Conservation (phyloP, 2,329 filamentous ascomycete genomes). For the Colletotrichum aenigma region DNA sequence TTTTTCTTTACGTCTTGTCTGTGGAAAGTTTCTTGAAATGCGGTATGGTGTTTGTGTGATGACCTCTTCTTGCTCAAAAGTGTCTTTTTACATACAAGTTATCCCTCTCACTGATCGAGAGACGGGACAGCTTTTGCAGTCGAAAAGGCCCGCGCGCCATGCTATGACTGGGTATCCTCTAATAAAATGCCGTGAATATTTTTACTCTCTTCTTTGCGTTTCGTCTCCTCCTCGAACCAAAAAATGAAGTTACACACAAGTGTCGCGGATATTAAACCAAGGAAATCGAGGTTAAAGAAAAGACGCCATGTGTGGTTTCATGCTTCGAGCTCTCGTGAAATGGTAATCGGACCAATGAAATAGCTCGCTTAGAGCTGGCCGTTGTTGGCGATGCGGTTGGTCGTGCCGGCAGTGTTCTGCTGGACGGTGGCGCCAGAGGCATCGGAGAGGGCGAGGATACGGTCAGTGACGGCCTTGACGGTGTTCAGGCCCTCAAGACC, state of each 20-base stretch:
- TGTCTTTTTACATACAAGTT: slow-evolving; percentile 6
- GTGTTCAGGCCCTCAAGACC: slow-evolving; percentile 53
- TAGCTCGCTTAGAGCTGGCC: slow-evolving; percentile 35
- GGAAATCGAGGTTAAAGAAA: neutral
- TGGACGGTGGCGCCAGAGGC: slow-evolving; percentile 47
- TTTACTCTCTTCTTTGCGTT: neutral
- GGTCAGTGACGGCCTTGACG: slow-evolving; percentile 46
- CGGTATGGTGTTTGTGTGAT: neutral
- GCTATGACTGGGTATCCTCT: slow-evolving; percentile 20
- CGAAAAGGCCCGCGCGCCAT: slow-evolving; percentile 3
- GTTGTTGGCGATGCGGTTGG: slow-evolving; percentile 62
- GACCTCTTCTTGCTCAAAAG: neutral
- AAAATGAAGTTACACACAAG: neutral
- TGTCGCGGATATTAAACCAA: slow-evolving; percentile 8
- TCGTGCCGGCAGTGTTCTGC: slow-evolving; percentile 49
- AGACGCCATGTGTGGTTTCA: neutral
- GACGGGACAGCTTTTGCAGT: neutral
- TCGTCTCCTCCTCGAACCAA: neutral
- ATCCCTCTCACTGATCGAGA: neutral
- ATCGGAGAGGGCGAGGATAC: slow-evolving; percentile 59
- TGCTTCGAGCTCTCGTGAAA: neutral
- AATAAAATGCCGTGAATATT: slow-evolving; percentile 17
- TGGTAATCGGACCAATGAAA: neutral
- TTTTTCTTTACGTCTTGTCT: neutral
- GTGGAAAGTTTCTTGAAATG: slow-evolving; percentile 2